These are phyloP conservation scores for Ilyonectria destructans DNA, from an alignment of 2,329 filamentous ascomycete genomes.

Conservation along the genomic window DNA sequence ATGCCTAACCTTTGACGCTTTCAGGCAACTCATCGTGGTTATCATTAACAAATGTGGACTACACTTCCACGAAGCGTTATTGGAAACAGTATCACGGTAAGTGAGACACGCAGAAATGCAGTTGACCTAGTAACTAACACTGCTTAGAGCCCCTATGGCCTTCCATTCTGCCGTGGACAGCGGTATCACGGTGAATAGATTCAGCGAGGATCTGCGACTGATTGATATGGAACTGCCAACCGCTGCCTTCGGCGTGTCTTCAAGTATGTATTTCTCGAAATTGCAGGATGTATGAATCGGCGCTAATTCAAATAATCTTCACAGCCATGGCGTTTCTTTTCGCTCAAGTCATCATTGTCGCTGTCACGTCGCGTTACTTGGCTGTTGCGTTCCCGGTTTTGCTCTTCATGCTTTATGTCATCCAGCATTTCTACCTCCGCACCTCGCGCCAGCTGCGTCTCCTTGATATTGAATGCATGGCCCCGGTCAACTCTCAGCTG, in stretches of 20 bases:
- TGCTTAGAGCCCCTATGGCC: conserved; percentile 32
- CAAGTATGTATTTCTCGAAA: conserved; percentile 7
- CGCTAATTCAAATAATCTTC: not conserved
- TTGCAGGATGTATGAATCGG: not conserved
- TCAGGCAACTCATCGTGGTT: conserved; percentile 20
- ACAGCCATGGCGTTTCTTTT: conserved; percentile 14
- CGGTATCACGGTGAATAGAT: conserved; percentile 43
- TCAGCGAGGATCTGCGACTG: conserved; percentile 42
- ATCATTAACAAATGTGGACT: conserved; percentile 23
- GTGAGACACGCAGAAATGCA: not conserved
- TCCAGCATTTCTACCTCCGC: conserved; percentile 43
- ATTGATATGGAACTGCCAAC: conserved; percentile 45
- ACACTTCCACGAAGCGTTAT: conserved; percentile 20
- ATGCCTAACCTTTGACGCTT: not conserved
- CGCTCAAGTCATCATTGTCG: conserved; percentile 41
- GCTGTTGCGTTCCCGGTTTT: conserved; percentile 52
- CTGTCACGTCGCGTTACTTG: conserved; percentile 52
- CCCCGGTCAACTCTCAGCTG: conserved; percentile 55
- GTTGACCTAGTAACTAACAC: not conserved
- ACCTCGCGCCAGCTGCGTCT: conserved; percentile 58
- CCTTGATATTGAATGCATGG: conserved; percentile 56
- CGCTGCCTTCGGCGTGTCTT: conserved; percentile 39
- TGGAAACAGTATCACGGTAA: conserved; percentile 24
- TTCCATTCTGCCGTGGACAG: conserved; percentile 41
- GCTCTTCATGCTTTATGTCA: conserved; percentile 47